Evolutionary conservation across 805 yeast species (phyloP).

Genomic region (Jamesozyma rosinii): DNA sequence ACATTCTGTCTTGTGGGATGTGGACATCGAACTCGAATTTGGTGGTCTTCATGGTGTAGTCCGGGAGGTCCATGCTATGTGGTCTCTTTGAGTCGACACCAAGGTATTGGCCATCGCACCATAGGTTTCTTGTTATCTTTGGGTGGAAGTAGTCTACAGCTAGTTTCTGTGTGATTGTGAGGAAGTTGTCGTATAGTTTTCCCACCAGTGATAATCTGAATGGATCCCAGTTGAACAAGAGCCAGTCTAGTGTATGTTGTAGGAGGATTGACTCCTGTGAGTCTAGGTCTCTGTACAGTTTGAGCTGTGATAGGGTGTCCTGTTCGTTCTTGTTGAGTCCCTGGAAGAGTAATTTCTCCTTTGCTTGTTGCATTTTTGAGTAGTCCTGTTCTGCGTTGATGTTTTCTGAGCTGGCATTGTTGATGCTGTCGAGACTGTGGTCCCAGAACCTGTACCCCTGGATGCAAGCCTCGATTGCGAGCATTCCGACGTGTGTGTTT

Average conservation of each 20-base stretch:
- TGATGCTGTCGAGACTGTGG: conserved; percentile 26
- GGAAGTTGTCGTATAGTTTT: conserved; percentile 41
- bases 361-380: conserved; percentile 19
- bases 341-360: conserved; percentile 26
- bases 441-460: conserved; percentile 36
- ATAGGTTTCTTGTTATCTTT: conserved; percentile 45
- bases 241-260: conserved; percentile 35
- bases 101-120: conserved; percentile 36
- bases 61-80: conserved; percentile 9
- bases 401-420: conserved; percentile 1
- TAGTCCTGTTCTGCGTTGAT: conserved; percentile 13
- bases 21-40: conserved; percentile 21
- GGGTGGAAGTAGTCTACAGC: conserved; percentile 49
- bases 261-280: conserved; percentile 34
- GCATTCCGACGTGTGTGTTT: conserved; percentile 23
- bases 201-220: conserved; percentile 42
- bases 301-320: conserved; percentile 16
- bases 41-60: conserved; percentile 18
- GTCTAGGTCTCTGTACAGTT: conserved; percentile 34
- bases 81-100: conserved; percentile 20
- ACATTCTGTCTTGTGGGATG: conserved; percentile 30
- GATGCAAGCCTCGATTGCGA: conserved; percentile 33
- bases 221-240: conserved; percentile 35
- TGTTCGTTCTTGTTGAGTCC: conserved; percentile 21
- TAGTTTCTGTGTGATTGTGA: conserved; percentile 45